Base-by-base conservation (phyloP, 2,329 filamentous ascomycete species). In the Fusarium tanahbumbuense region DNA sequence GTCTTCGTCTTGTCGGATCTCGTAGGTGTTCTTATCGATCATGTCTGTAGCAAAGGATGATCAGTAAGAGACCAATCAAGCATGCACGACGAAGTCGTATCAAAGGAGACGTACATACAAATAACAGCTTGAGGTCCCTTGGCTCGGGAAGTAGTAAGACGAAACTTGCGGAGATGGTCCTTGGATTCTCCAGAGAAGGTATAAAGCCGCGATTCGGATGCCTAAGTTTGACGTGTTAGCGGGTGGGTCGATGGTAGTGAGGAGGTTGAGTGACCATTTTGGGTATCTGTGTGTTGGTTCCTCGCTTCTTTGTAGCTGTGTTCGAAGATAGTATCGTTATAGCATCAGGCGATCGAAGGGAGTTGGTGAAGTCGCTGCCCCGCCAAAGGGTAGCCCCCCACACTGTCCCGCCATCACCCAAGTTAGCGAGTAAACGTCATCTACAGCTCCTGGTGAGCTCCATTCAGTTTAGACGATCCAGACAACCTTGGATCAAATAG, bases 131-230 rank as follows among this genome's bases (percentile, higher is more conserved):
- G 93, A 1, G 94, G 92, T 48, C 91, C 90, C 78, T 91, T 95
- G 55, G 93, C 90, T 71, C 96, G 87, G 34, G 94, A 98, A 4
- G 96, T 98, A 27, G 91, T 89, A 28, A 99, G 87, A 53, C 96
- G 92, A 84, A 99, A 99, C 82, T 98, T 98, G 81, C 93, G 92
- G 72, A 99, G 88, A 77, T 94, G 91, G 72, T 94, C 90, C 82
- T 92, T 96, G 47, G 93, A 97, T 82, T 96, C 93, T 70, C 90
- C 88, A 32, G 94, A 97, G 88, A 98, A 97, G 64, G 92, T 93
- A 84, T 97, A 98, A 68, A 98, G 87, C 74, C 94, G 88, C 67
- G 93, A 90, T 85, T 98, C 94, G 78, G 94, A 97, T 76, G 79
- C 79, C 81, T 81, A 30, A 37, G 46, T 42, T 50, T 37, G 55